These are phyloP conservation scores for Daldinia loculata DNA, from an alignment of 495 filamentous ascomycete genomes.

Conservation along the genomic window DNA sequence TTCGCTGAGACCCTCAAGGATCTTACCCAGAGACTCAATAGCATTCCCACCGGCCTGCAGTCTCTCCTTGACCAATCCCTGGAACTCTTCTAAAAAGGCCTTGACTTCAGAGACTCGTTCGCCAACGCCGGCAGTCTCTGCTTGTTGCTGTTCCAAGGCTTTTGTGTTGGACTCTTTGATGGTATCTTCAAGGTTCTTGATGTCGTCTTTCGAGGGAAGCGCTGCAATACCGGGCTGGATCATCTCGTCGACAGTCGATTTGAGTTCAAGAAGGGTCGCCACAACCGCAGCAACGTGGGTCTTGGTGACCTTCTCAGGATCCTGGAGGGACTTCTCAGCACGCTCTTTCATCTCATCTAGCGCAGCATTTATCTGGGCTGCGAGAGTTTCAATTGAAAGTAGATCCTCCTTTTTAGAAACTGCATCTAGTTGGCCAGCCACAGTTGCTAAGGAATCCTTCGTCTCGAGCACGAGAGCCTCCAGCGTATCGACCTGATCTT, in stretches of 20 bases:
- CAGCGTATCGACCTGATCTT: constrained; percentile 78
- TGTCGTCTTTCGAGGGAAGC: constrained; percentile 69
- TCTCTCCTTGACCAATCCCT: constrained; percentile 55
- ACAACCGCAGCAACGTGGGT: constrained; percentile 81
- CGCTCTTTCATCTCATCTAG: constrained; percentile 82
- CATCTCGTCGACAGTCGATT: constrained; percentile 75
- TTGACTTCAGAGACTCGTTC: constrained; percentile 63
- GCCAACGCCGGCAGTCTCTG: constrained; percentile 59
- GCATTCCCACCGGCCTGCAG: constrained; percentile 61
- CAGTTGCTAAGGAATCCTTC: constrained; percentile 69
- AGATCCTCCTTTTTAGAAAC: constrained; percentile 80
- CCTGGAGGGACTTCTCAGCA: constrained; percentile 67
- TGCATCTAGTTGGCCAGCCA: constrained; percentile 67
- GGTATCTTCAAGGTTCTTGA: constrained; percentile 61
- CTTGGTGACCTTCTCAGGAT: constrained; percentile 74
- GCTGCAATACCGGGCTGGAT: constrained; percentile 70
- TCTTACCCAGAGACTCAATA: constrained; percentile 60
- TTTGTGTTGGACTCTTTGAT: constrained; percentile 77
- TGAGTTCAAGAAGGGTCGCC: constrained; percentile 80
- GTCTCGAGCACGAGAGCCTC: constrained; percentile 76
- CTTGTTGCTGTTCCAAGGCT: constrained; percentile 77
- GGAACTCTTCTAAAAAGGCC: constrained; percentile 60
- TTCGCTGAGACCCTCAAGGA: constrained; percentile 69
- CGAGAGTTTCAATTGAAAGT: constrained; percentile 73
- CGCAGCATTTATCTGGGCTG: constrained; percentile 75